Evolutionary conservation across 1,139 yeast genomes (phyloP).

Genomic region (Candida buenavistaensis): DNA sequence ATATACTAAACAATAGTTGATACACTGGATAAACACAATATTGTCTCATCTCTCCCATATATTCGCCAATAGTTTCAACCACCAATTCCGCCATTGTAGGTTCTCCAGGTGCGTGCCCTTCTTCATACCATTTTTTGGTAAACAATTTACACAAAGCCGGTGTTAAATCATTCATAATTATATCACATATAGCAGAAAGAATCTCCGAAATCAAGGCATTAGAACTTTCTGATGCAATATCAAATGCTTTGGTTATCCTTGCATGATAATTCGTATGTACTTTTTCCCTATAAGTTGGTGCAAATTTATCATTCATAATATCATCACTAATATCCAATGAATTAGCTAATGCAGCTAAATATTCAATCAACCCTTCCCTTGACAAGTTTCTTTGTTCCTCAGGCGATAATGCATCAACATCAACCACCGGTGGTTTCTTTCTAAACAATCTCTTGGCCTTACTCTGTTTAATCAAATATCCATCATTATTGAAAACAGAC

Average conservation of each 20-base stretch:
- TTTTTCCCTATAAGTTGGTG: conserved; percentile 61
- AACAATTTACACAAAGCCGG: conserved; percentile 45
- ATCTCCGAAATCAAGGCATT: conserved; percentile 74
- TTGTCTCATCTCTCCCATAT: conserved; percentile 62
- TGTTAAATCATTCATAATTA: conserved; percentile 68
- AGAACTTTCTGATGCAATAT: conserved; percentile 69
- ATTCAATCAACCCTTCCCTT: conserved; percentile 79
- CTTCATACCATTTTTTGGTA: conserved; percentile 47
- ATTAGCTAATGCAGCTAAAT: conserved; percentile 80
- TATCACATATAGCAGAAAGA: conserved; percentile 59
- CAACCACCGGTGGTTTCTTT: conserved; percentile 23
- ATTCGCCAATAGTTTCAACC: conserved; percentile 74
- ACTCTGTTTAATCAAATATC: conserved; percentile 38
- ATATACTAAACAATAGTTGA: conserved; percentile 44
- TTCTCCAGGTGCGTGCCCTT: conserved; percentile 38
- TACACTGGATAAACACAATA: conserved; percentile 48
- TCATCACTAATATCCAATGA: conserved; percentile 84
- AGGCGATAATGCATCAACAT: conserved; percentile 44
- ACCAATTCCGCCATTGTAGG: conserved; percentile 50
- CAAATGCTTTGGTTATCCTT: conserved; percentile 56
- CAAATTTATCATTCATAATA: conserved; percentile 72
- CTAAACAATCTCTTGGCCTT: conserved; percentile 49
- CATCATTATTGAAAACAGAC: conserved; percentile 44
- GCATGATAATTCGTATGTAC: conserved; percentile 66
- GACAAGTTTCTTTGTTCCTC: conserved; percentile 54